phyloP scores from a whole-genome alignment of 768 basidiomycete species.

The Boletus edulis region DNA sequence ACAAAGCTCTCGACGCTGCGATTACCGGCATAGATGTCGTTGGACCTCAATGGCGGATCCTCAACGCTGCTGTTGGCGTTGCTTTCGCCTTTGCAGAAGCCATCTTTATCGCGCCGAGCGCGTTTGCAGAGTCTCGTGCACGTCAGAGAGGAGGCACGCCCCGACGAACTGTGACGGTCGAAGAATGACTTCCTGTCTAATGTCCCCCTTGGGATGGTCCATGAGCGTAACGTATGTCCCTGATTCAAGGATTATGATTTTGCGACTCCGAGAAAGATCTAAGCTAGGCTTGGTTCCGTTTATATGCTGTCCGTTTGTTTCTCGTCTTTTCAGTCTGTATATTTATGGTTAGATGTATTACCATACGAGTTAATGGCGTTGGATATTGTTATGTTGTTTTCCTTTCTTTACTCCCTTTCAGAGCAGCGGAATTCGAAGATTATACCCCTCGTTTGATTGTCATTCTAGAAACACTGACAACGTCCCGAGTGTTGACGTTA shows the following conservation, averaged over 20 bases:
- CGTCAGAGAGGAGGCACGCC: constrained; percentile 23
- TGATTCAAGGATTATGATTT: not conserved
- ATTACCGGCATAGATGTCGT: constrained; percentile 50
- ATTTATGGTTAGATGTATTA: constrained; percentile 21
- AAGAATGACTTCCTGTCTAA: constrained; percentile 16
- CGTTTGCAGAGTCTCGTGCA: constrained; percentile 30
- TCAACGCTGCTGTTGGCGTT: constrained; percentile 52
- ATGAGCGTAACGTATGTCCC: not conserved
- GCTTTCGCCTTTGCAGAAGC: constrained; percentile 72
- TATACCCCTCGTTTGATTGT: too few relatives aligned
- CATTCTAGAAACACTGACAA: too few relatives aligned
- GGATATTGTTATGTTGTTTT: not conserved
- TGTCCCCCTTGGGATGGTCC: not conserved
- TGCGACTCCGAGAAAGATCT: not conserved
- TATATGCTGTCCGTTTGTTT: constrained; percentile 19
- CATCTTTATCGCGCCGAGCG: constrained; percentile 46
- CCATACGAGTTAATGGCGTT: constrained; percentile 10
- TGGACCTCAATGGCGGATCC: constrained; percentile 52
- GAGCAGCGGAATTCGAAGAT: constrained; percentile 1
- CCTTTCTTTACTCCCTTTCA: not conserved
- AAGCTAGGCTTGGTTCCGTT: constrained; percentile 7
- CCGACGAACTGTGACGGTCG: constrained; percentile 18
- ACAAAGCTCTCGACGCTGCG: constrained; percentile 21
- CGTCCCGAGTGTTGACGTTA: too few relatives aligned
- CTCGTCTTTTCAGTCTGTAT: constrained; percentile 9